Conservation (phyloP, 1,284 basidiomycete genomes). For the Fomitopsis schrenkii region DNA sequence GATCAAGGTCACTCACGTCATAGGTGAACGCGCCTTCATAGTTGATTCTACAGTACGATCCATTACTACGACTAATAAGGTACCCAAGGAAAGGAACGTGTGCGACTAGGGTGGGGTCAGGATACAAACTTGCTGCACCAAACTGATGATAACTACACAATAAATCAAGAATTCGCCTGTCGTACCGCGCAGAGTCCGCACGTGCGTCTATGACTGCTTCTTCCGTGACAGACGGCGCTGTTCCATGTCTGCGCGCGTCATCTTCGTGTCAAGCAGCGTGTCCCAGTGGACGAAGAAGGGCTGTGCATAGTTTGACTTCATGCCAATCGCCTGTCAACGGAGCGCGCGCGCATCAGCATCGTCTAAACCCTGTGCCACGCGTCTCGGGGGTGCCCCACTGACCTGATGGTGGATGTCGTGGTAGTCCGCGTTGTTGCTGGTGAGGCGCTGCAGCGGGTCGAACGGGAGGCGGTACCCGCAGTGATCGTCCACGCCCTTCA, state of each 20-base stretch:
- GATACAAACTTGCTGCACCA: neutral
- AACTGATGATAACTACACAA: neutral
- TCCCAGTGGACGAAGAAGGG: slow-evolving; percentile 94
- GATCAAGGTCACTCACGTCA: too few species aligned
- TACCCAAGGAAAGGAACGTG: too few species aligned
- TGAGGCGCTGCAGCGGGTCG: slow-evolving; percentile 86
- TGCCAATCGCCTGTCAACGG: slow-evolving; percentile 67
- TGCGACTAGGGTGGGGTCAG: neutral
- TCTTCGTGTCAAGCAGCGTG: slow-evolving; percentile 72
- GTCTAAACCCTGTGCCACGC: neutral
- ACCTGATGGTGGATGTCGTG: slow-evolving; percentile 98
- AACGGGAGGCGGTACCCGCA: slow-evolving; percentile 90
- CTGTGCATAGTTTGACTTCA: slow-evolving; percentile 96
- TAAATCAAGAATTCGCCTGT: neutral
- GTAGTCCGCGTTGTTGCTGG: slow-evolving; percentile 94
- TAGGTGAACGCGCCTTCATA: too few species aligned
- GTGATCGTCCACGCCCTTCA: slow-evolving; percentile 98
- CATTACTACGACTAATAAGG: too few species aligned
- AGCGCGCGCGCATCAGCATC: neutral
- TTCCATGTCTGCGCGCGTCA: slow-evolving; percentile 71
- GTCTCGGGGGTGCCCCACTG: slow-evolving; percentile 12
- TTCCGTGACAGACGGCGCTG: slow-evolving; percentile 31
- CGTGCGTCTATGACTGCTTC: slow-evolving; percentile 3
- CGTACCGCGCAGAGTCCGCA: too few species aligned
- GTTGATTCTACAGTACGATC: too few species aligned